Percentiles rank a stretch among this genome's conserved stretches.
Evolutionary conservation across 257 asterid genomes (phyloP).

Genomic region (Salvia splendens): DNA sequence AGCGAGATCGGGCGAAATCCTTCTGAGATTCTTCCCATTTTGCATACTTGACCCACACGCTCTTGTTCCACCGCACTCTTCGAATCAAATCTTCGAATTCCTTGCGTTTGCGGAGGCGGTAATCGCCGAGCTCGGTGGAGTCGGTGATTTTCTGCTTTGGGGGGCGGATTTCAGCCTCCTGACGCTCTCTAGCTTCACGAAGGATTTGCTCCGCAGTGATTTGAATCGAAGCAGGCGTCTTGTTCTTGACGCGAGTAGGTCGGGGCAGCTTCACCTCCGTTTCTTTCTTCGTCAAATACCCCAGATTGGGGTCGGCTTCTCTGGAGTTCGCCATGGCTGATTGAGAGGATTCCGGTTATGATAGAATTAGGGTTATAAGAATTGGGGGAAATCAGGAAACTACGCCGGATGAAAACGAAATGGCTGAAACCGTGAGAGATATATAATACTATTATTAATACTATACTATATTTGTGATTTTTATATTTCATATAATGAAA

Average conservation of each 20-base stretch:
- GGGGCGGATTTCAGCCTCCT: slow-evolving; percentile 85
- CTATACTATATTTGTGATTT: too few species aligned
- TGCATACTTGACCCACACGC: slow-evolving; percentile 92
- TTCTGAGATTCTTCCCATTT: slow-evolving; percentile 91
- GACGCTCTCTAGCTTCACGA: slow-evolving; percentile 85
- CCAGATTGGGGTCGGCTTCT: slow-evolving; percentile 31
- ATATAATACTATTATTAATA: too few species aligned
- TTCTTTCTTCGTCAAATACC: slow-evolving; percentile 71
- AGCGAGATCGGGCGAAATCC: slow-evolving; percentile 77
- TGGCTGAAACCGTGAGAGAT: too few species aligned
- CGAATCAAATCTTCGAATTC: slow-evolving; percentile 74
- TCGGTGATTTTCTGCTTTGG: slow-evolving; percentile 92
- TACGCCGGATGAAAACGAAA: too few species aligned
- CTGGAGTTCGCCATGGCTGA: too few species aligned
- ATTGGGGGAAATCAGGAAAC: too few species aligned
- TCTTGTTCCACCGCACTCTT: slow-evolving; percentile 82
- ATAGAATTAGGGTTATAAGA: too few species aligned
- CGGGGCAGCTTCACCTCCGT: slow-evolving; percentile 85
- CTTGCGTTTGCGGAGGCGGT: slow-evolving; percentile 81
- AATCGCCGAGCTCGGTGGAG: slow-evolving; percentile 67
- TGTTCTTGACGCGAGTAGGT: slow-evolving; percentile 83
- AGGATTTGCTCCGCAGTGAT: slow-evolving; percentile 93
- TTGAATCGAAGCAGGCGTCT: slow-evolving; percentile 77
- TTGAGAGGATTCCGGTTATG: too few species aligned
- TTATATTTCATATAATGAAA: too few species aligned